phyloP scores from a whole-genome alignment of 2,329 filamentous ascomycete species.

The Cercospora berteroae region DNA sequence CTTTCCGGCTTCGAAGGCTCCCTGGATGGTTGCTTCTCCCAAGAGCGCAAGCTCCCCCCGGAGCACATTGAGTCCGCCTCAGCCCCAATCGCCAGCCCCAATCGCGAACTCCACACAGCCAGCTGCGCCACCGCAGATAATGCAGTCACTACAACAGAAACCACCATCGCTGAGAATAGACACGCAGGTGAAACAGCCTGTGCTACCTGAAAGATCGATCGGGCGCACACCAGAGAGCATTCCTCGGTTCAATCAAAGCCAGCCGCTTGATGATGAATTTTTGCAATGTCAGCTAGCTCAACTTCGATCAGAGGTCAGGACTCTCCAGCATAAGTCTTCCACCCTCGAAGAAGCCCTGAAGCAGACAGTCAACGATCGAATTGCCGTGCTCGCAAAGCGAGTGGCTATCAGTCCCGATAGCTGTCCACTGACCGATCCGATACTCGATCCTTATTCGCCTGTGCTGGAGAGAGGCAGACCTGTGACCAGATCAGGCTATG shows the following conservation, averaged over 20 bases:
- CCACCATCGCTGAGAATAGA: background rate
- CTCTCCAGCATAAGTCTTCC: background rate
- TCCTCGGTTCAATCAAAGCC: background rate
- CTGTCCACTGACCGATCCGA: background rate
- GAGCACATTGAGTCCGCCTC: background rate
- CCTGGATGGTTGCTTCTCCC: background rate
- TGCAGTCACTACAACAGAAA: background rate
- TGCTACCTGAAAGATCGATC: background rate
- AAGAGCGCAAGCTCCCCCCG: background rate
- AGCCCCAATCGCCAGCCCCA: background rate
- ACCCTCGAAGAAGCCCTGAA: slow-evolving; percentile 2
- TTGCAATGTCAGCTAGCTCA: background rate
- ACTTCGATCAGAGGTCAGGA: slow-evolving; percentile 1
- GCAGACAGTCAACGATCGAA: background rate
- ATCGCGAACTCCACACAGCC: background rate
- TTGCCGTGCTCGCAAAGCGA: background rate
- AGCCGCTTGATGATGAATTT: background rate
- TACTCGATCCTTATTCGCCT: background rate
- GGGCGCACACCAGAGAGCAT: background rate
- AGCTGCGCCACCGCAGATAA: background rate
- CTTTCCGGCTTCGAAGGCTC: background rate
- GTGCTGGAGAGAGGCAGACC: slow-evolving; percentile 2
- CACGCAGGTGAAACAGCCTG: background rate
- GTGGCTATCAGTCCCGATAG: background rate
- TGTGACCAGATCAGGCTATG: background rate